Conservation (phyloP, 169 alveolate species). For the Plasmodium cynomolgi region DNA sequence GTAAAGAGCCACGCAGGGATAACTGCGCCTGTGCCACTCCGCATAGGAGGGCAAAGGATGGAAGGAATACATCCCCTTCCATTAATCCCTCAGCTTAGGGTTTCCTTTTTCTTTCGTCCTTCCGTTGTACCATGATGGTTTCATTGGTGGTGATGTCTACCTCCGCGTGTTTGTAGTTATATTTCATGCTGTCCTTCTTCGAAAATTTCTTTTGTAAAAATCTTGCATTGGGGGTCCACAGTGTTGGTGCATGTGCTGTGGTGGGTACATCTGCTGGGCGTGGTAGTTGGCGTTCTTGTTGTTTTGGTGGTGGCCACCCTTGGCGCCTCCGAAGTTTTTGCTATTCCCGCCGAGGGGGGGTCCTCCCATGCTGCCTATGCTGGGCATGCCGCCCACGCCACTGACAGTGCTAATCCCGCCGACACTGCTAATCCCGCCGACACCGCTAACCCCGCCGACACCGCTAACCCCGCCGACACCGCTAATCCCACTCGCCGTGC, state of each 20-base stretch:
- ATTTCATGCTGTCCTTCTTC: constrained; percentile 21
- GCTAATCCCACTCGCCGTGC: neutral
- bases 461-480: neutral
- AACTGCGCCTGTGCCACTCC: neutral
- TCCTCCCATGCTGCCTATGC: neutral
- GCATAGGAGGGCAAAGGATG: neutral
- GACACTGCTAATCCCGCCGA: neutral
- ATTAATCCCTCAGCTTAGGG: too few relatives aligned
- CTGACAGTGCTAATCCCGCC: neutral
- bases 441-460: neutral
- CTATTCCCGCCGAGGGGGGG: neutral
- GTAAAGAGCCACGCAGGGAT: neutral
- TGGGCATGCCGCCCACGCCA: neutral
- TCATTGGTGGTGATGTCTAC: constrained; percentile 62
- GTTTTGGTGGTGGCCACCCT: neutral
- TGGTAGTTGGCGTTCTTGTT: constrained; percentile 25
- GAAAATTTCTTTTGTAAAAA: constrained; percentile 28
- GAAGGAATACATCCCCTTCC: neutral
- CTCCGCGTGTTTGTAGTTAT: constrained; percentile 13
- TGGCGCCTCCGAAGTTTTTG: neutral
- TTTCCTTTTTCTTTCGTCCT: neutral
- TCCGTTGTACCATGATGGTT: constrained; percentile 19
- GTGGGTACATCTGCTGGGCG: constrained; percentile 18
- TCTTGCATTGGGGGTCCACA: constrained; percentile 17
- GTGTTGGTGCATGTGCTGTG: neutral